Evolutionary conservation across 2,329 filamentous ascomycete genomes (phyloP).

Genomic region (Trichoderma sp.): DNA sequence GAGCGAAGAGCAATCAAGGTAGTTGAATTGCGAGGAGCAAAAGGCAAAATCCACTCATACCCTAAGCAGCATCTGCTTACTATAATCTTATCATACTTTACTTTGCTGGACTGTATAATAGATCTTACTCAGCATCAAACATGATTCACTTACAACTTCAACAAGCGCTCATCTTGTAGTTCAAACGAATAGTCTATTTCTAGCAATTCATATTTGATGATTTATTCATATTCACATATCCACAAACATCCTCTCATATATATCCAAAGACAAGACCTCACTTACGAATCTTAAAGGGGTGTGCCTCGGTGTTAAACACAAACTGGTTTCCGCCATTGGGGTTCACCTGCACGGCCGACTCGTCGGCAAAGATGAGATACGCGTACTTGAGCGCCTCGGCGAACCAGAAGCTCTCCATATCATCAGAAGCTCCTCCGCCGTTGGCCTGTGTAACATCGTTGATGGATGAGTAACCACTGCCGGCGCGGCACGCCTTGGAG

Average conservation of each 20-base stretch:
- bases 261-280: background rate
- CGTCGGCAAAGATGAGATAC: slow-evolving; percentile 67
- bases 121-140: background rate
- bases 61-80: background rate
- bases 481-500: slow-evolving; percentile 58
- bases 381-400: slow-evolving; percentile 85
- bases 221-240: background rate
- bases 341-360: slow-evolving; percentile 53
- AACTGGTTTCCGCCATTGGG: slow-evolving; percentile 44
- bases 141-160: background rate
- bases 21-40: background rate
- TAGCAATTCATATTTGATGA: background rate
- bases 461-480: slow-evolving; percentile 66
- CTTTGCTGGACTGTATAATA: background rate
- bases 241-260: background rate
- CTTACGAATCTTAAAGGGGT: slow-evolving; percentile 36
- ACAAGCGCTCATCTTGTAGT: background rate
- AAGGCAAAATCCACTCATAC: background rate
- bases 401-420: slow-evolving; percentile 85
- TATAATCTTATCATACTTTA: background rate
- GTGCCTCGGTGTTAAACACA: slow-evolving; percentile 51
- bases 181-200: slow-evolving; percentile 3
- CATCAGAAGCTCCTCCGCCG: slow-evolving; percentile 63
- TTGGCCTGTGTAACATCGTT: slow-evolving; percentile 60
- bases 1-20: background rate